These are phyloP conservation scores for Beauveria australis DNA, from an alignment of 2,329 filamentous ascomycete species.

Conservation along the genomic window DNA sequence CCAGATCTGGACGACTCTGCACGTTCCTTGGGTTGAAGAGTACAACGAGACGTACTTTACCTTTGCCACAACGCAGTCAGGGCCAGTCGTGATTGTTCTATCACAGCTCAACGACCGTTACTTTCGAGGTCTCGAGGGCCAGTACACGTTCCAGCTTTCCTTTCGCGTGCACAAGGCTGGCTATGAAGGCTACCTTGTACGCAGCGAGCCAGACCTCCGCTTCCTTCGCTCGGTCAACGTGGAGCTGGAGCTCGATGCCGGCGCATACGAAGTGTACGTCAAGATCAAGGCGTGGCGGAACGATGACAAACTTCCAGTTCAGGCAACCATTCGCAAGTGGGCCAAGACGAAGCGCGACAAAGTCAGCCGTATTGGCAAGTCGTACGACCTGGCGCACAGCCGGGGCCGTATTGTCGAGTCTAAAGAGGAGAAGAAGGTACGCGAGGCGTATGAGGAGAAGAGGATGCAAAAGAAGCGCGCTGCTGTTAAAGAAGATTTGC, in stretches of 20 bases:
- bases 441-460: constrained; percentile 29
- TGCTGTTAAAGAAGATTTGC: constrained; percentile 29
- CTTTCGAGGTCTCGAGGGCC: constrained; percentile 48
- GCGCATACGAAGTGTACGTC: constrained; percentile 67
- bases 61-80: constrained; percentile 39
- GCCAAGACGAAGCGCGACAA: constrained; percentile 61
- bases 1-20: constrained; percentile 40
- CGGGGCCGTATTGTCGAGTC: constrained; percentile 49
- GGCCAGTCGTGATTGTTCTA: constrained; percentile 46
- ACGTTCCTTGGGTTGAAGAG: constrained; percentile 47
- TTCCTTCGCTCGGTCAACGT: constrained; percentile 71
- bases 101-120: constrained; percentile 51
- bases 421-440: constrained; percentile 38
- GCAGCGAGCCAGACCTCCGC: constrained; percentile 43
- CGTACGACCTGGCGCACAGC: constrained; percentile 62
- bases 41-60: constrained; percentile 47
- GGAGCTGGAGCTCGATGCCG: constrained; percentile 65
- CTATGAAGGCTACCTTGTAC: constrained; percentile 45
- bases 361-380: constrained; percentile 59
- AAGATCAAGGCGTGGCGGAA: constrained; percentile 63
- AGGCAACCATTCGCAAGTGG: constrained; percentile 53
- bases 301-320: constrained; percentile 43
- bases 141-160: constrained; percentile 45
- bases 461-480: constrained; percentile 27
- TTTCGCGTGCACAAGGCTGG: constrained; percentile 45